phyloP scores from a whole-genome alignment of 495 filamentous ascomycete species.

The Daldinia concentrica region DNA sequence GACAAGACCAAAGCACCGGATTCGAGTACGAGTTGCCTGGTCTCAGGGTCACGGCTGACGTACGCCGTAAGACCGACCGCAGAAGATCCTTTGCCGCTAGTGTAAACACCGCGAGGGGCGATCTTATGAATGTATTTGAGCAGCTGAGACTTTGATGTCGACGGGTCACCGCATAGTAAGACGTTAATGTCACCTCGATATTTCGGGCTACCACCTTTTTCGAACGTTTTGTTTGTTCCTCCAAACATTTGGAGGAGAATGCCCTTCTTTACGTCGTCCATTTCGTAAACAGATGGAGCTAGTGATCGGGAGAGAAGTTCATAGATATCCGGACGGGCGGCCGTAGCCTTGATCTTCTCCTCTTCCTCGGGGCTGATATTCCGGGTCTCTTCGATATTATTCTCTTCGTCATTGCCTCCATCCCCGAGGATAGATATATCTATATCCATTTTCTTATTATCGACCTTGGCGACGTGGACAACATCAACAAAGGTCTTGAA shows the following conservation, averaged over 20 bases:
- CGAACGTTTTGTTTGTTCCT: conserved; percentile 97
- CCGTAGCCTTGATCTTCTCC: conserved; percentile 84
- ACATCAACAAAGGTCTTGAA: conserved; percentile 99
- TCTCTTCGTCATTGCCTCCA: conserved; percentile 75
- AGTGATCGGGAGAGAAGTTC: conserved; percentile 91
- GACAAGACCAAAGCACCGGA: conserved; percentile 95
- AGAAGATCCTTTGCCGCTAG: conserved; percentile 95
- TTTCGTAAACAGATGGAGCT: conserved; percentile 94
- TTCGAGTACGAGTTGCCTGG: conserved; percentile 93
- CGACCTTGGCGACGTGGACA: conserved; percentile 94
- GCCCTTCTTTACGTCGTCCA: conserved; percentile 99
- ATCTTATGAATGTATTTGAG: conserved; percentile 97
- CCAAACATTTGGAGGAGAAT: conserved; percentile 96
- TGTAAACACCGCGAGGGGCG: conserved; percentile 95
- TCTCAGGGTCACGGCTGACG: conserved; percentile 93
- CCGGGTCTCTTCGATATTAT: conserved; percentile 79
- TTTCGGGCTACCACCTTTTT: conserved; percentile 93
- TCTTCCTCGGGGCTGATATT: conserved; percentile 92
- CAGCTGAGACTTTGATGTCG: conserved; percentile 94
- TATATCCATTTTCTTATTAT: conserved; percentile 90
- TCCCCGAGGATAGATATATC: conserved; percentile 87
- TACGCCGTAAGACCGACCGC: conserved; percentile 99
- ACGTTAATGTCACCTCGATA: conserved; percentile 98
- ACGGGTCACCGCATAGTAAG: conserved; percentile 94
- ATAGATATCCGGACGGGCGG: conserved; percentile 86